phyloP scores from a whole-genome alignment of 2,329 filamentous ascomycete species.

The Hymenoscyphus infarciens region DNA sequence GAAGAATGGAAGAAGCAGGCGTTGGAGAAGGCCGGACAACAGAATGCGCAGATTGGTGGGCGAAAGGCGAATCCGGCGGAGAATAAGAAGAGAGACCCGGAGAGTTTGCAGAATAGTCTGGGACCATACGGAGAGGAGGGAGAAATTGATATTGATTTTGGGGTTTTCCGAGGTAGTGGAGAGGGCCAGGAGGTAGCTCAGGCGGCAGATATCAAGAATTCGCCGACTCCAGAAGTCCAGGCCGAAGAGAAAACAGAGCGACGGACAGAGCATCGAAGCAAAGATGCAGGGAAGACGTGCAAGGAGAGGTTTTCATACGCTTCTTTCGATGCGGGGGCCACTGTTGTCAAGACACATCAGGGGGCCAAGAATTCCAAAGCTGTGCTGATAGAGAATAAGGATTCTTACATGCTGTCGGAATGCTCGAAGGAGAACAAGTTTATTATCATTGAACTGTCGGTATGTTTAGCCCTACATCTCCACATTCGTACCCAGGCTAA shows the following conservation, averaged over 20 bases:
- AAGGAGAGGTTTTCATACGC: constrained; percentile 98
- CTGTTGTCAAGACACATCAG: constrained; percentile 82
- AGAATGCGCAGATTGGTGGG: constrained; percentile 61
- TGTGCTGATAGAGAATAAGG: constrained; percentile 93
- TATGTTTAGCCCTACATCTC: constrained; percentile 61
- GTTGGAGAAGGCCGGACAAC: constrained; percentile 79
- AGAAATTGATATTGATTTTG: constrained; percentile 76
- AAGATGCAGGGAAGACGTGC: constrained; percentile 94
- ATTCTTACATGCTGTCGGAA: constrained; percentile 95
- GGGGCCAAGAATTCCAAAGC: constrained; percentile 85
- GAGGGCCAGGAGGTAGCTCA: constrained; percentile 19
- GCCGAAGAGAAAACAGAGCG: constrained; percentile 29
- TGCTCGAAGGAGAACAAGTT: constrained; percentile 88
- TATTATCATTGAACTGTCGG: constrained; percentile 76
- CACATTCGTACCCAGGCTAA: constrained; percentile 17
- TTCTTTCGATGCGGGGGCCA: constrained; percentile 94
- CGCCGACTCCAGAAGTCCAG: constrained; percentile 27
- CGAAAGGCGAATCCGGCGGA: constrained; percentile 44
- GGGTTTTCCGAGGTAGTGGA: constrained; percentile 51
- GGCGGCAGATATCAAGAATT: constrained; percentile 22
- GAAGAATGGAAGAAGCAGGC: constrained; percentile 98
- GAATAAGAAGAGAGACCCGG: constrained; percentile 48
- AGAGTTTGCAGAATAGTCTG: constrained; percentile 62
- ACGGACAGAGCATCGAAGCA: constrained; percentile 55
- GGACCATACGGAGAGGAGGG: constrained; percentile 82